Percentiles rank a stretch among this genome's conserved stretches.
phyloP scores from a whole-genome alignment of 345 rosid species.

The Crucihimalaya himalaica region DNA sequence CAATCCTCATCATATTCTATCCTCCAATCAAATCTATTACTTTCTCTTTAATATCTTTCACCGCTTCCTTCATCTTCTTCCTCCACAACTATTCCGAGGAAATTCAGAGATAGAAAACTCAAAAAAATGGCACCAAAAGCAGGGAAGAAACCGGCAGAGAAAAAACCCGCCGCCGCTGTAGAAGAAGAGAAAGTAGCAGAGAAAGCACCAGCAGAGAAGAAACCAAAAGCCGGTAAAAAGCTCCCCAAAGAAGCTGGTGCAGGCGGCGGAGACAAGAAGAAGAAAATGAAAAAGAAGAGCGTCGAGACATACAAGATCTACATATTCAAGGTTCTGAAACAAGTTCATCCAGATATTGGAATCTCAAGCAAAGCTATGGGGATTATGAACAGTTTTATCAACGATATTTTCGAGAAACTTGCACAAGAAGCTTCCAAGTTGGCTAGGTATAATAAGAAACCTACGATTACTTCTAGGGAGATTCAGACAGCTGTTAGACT shows the following conservation, averaged over 20 bases:
- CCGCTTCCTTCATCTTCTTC: conserved; percentile 14
- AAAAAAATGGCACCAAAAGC: conserved; percentile 43
- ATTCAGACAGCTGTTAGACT: conserved; percentile 78
- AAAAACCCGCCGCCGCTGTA: conserved; percentile 50
- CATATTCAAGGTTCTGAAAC: conserved; percentile 67
- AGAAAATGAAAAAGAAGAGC: conserved; percentile 69
- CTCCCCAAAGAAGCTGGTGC: conserved; percentile 77
- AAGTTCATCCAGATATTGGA: conserved; percentile 62
- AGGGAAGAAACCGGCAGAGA: conserved; percentile 61
- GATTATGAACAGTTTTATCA: conserved; percentile 73
- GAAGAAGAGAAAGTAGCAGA: conserved; percentile 57
- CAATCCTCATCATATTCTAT: background rate
- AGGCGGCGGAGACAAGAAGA: conserved; percentile 70
- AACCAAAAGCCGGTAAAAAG: conserved; percentile 81
- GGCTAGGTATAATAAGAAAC: conserved; percentile 84
- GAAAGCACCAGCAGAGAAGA: conserved; percentile 78
- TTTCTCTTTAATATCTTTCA: conserved; percentile 11
- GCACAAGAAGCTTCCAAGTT: conserved; percentile 70
- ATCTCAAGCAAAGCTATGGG: conserved; percentile 75
- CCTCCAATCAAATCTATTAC: background rate
- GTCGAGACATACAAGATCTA: conserved; percentile 82
- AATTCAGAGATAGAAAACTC: background rate
- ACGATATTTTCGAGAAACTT: conserved; percentile 73
- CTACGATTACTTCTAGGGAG: conserved; percentile 70
- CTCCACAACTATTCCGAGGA: background rate